Percentiles rank a stretch among this genome's conserved stretches.
Conservation (phyloP, 2,329 filamentous ascomycete genomes). For the Aquanectria penicillioides region DNA sequence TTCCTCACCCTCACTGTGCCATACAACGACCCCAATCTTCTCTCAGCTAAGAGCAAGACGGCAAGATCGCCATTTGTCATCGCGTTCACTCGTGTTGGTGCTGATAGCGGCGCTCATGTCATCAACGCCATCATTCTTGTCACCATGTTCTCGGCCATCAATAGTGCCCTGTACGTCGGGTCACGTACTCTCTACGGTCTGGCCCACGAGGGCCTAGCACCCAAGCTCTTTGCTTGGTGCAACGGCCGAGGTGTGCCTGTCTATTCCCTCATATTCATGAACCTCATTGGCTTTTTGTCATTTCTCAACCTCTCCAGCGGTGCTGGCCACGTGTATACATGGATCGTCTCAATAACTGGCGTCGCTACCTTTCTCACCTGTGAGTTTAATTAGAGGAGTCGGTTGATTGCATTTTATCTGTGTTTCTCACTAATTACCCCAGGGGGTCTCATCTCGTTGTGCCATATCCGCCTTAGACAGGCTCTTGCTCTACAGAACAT, state of each 20-base stretch:
- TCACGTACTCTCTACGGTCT: conserved; percentile 65
- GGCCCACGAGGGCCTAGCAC: conserved; percentile 63
- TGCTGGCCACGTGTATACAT: conserved; percentile 10
- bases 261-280: conserved; percentile 24
- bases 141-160: conserved; percentile 60
- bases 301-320: conserved; percentile 25
- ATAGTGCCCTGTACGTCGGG: conserved; percentile 64
- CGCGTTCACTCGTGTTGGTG: conserved; percentile 48
- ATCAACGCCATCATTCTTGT: conserved; percentile 66
- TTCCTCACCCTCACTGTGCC: conserved; percentile 64
- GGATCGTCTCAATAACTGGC: conserved; percentile 15
- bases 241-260: conserved; percentile 54
- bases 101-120: conserved; percentile 40
- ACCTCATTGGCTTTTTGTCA: conserved; percentile 26
- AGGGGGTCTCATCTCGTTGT: conserved; percentile 15
- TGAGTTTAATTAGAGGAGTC: neutral
- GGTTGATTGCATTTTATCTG: no score
- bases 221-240: conserved; percentile 61
- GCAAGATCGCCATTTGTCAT: conserved; percentile 62
- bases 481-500: conserved; percentile 20
- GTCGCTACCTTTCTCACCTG: conserved; percentile 15
- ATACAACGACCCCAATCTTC: conserved; percentile 60
- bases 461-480: conserved; percentile 18
- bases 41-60: conserved; percentile 57
- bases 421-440: neutral